A percentile compares a stretch with the other conserved stretches of the same genome.
phyloP scores from a whole-genome alignment of 2,329 filamentous ascomycete species.

The Colletotrichum liriopes region DNA sequence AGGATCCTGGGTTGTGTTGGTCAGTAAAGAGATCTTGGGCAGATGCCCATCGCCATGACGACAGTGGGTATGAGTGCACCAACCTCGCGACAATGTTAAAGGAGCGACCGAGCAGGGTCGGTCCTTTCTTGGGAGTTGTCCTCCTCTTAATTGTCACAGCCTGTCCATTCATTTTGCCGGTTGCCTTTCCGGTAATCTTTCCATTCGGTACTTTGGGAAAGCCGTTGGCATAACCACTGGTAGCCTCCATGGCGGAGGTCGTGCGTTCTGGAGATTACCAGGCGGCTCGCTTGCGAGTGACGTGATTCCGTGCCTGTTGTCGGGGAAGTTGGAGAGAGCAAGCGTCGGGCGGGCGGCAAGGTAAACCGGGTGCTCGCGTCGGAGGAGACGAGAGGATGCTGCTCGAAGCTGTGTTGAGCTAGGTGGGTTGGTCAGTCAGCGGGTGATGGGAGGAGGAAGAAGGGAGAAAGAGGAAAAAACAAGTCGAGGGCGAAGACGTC shows the following conservation, averaged over 20 bases:
- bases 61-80: slow-evolving; percentile 3
- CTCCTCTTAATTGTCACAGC: slow-evolving; percentile 52
- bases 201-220: slow-evolving; percentile 47
- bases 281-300: slow-evolving; percentile 33
- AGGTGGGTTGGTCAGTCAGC: background rate
- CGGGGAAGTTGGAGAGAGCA: background rate
- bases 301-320: slow-evolving; percentile 23
- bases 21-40: slow-evolving; percentile 1
- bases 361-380: background rate
- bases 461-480: background rate
- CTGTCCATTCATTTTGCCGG: slow-evolving; percentile 57
- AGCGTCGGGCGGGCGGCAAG: background rate
- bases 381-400: background rate
- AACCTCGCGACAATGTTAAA: slow-evolving; percentile 69
- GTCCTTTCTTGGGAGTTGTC: slow-evolving; percentile 45
- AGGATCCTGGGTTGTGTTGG: slow-evolving; percentile 69
- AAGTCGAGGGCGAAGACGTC: background rate
- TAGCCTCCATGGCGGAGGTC: slow-evolving; percentile 54
- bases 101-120: slow-evolving; percentile 56
- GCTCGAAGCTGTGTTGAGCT: slow-evolving; percentile 9
- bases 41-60: slow-evolving; percentile 11
- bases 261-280: slow-evolving; percentile 21
- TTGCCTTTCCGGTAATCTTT: slow-evolving; percentile 50
- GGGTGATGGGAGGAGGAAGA: background rate
- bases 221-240: slow-evolving; percentile 58